Conservation (phyloP, 2,329 filamentous ascomycete species). For the Cryphonectria parasitica region DNA sequence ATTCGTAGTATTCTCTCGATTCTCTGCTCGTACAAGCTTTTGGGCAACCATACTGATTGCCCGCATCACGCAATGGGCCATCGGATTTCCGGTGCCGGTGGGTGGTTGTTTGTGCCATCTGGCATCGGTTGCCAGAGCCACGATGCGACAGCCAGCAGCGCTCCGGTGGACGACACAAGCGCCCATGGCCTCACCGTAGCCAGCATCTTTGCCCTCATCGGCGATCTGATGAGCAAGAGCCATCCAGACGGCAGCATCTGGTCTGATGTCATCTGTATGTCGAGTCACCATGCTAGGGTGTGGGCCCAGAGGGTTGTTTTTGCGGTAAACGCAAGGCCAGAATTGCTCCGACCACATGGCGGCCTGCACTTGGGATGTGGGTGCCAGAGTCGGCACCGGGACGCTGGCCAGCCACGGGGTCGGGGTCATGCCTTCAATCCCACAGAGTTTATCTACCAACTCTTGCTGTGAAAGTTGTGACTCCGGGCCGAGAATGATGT, state of each 20-base stretch:
- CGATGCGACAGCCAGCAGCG: constrained; percentile 53
- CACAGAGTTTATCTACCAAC: constrained; percentile 51
- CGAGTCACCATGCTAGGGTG: constrained; percentile 76
- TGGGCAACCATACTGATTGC: constrained; percentile 83
- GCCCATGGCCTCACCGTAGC: constrained; percentile 71
- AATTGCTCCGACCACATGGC: constrained; percentile 74
- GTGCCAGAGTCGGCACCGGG: constrained; percentile 72
- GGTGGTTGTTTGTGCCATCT: constrained; percentile 64
- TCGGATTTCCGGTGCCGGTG: constrained; percentile 66
- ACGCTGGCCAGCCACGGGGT: constrained; percentile 64
- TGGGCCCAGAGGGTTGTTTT: constrained; percentile 84
- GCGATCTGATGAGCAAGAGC: constrained; percentile 68
- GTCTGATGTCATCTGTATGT: constrained; percentile 69
- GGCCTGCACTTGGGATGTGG: constrained; percentile 76
- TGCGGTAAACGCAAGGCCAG: constrained; percentile 85
- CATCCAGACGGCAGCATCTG: constrained; percentile 69
- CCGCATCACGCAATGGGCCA: constrained; percentile 77
- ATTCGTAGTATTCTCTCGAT: constrained; percentile 39
- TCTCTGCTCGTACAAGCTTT: constrained; percentile 62
- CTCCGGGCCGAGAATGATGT: constrained; percentile 59
- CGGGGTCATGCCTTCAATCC: constrained; percentile 49
- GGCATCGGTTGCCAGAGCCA: constrained; percentile 77
- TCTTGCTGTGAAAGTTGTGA: constrained; percentile 58
- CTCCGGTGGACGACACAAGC: constrained; percentile 74
- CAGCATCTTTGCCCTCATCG: constrained; percentile 57